Base-by-base conservation (phyloP, 73 alveolate species). In the Stentor coeruleus region DNA sequence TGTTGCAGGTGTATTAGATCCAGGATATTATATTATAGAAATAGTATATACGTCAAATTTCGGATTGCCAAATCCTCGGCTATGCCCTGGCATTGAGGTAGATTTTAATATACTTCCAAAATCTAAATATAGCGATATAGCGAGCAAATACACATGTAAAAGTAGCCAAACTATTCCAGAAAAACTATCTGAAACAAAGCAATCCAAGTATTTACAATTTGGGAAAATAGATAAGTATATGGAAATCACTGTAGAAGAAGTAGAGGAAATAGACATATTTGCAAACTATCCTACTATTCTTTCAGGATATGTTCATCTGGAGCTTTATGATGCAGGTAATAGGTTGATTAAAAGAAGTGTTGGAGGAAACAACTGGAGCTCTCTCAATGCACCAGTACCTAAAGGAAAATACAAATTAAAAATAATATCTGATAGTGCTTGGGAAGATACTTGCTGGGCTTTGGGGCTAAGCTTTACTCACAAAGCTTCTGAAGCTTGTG, bases 51-150 rank as follows among this genome's bases (percentile, higher is more conserved):
- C 36, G n/a, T 20, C 40, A 28, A 15, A 26, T 28, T 66, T 20
- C 37, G 79, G 79, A 1, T 11, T 66, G 79, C n/a, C 79, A 66
- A 20, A 26, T 66, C 42, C n/a, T 1, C 11, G 15, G 79, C 36
- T 66, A 20, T 66, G 79, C 79, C 79, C 79, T 20, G 33, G 40
- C n/a, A 28, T 66, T 66, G 79, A 66, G 2, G 33, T 66, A 31
- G 39, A 66, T 33, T 66, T 66, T 20, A 40, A 33, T 66, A 66
- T 66, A 26, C n/a, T 20, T 11, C 41, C 41, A 28, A 11, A 31
- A 1, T 66, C 79, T 66, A 40, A 31, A 1, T 0, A 20, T 66
- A 15, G 49, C 0, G 36, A 20, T 20, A 1, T 57, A 31, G 26
- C 79, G 79, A 66, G n/a, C 37, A 26, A 28, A 14, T 66, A 28